Percentiles rank a stretch among this genome's conserved stretches.
phyloP scores from a whole-genome alignment of 179 eudicot genomes.

The Monotropa hypopitys region DNA sequence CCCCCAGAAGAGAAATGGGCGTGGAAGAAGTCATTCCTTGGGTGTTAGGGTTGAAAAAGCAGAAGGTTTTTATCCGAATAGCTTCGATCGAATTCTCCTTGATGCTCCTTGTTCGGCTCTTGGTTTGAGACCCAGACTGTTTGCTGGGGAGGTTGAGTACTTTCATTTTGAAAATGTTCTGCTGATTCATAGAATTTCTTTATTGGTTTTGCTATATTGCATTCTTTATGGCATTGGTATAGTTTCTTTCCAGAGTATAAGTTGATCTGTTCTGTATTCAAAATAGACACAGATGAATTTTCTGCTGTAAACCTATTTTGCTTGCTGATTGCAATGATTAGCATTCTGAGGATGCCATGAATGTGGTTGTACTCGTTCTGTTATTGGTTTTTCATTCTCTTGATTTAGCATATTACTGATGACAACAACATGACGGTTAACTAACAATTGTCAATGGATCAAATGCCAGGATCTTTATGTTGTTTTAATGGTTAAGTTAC shows the following conservation, averaged over 20 bases:
- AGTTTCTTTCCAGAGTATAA: background rate
- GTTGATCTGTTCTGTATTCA: background rate
- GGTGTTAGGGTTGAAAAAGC: conserved; percentile 80
- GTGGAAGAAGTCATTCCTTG: conserved; percentile 48
- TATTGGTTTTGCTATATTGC: no score
- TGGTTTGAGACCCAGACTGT: conserved; percentile 81
- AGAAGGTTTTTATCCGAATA: conserved; percentile 62
- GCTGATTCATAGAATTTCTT: background rate
- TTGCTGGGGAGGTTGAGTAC: conserved; percentile 51
- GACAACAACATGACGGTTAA: no score
- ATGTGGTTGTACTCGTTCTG: background rate
- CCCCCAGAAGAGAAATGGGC: conserved; percentile 31
- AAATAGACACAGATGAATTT: background rate
- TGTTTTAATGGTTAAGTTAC: background rate
- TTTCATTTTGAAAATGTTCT: background rate
- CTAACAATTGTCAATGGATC: no score
- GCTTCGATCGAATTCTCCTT: conserved; percentile 87
- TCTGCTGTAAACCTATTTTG: background rate
- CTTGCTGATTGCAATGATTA: background rate
- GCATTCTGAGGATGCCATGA: background rate
- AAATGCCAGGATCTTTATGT: background rate
- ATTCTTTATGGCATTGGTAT: background rate
- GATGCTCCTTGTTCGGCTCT: conserved; percentile 99
- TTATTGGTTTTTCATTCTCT: background rate
- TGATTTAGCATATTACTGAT: background rate